Evolutionary conservation across 164 flowering plant genomes (phyloP), one percentile per base, ranked within the genome.

Genomic region (Sedum album): DNA sequence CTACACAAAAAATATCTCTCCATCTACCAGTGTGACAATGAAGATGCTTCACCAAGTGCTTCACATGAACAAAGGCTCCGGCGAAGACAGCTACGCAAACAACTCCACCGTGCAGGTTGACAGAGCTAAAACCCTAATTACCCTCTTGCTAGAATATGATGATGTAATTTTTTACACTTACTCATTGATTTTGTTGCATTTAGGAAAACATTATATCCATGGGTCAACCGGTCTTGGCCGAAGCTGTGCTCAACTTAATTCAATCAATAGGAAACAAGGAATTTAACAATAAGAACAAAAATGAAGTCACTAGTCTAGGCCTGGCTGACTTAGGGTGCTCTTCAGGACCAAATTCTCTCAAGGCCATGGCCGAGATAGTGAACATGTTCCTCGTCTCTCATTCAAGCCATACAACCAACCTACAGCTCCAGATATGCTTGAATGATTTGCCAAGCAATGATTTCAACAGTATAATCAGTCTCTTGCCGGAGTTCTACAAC

Each of bases 261-360:
- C 33, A 57, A 14, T 57, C 62, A 11, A 17, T 28, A 25, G 30
- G 30, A 73, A 2, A 62, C 61, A 0, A 76, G 75, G 41, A 77
- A 76, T 68, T 81, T 82, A 7, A 39, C 82, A 30, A 55, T 68
- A 33, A 25, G 69, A 5, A 28, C 71, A 23, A 3, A 28, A 35
- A 23, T 41, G 46, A 25, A 31, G 10, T 7, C 51, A 66, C 63
- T 55, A 80, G 78, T 55, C 67, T 83, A 53, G 81, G 74, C 3
- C 72, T 86, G 0, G 90, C 86, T 1, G 90, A 86, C 55, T 66
- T 84, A 66, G 90, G 90, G 8, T 86, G 90, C 72, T 79, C 86
- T 0, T 82, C 86, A 0, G 88, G 90, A 13, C 88, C 85, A 4
- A 86, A 80, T 51, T 41, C 82, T 1, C 65, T 84, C 20, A 13